Conservation (phyloP, 352 stramenopile species). For the Phytophthora sansomeana region DNA sequence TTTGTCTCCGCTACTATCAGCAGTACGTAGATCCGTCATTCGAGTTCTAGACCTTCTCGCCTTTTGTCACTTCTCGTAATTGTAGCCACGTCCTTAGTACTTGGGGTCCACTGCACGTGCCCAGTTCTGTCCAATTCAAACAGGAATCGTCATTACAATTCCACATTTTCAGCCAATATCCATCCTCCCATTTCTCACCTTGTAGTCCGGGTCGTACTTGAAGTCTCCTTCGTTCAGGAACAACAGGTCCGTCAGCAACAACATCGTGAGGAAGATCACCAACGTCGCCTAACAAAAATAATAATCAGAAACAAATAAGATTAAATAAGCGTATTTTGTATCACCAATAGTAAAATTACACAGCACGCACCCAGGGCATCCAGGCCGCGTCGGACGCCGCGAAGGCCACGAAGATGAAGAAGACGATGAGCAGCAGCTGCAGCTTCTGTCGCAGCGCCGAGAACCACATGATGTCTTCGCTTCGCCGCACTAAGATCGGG, state of each 20-base stretch:
- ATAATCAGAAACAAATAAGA: conserved; percentile 1
- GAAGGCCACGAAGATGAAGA: conserved; percentile 88
- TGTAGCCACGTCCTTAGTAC: conserved; percentile 49
- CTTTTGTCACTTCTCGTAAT: not conserved
- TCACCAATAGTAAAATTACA: not conserved
- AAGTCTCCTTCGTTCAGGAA: conserved; percentile 82
- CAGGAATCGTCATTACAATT: conserved; percentile 18
- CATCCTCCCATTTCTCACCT: conserved; percentile 43
- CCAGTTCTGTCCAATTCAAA: conserved; percentile 62
- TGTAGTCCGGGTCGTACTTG: conserved; percentile 88
- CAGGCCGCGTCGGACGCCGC: conserved; percentile 73
- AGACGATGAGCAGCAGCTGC: conserved; percentile 81
- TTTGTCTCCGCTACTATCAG: not conserved
- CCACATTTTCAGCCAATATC: too few species aligned
- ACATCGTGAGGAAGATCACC: conserved; percentile 78
- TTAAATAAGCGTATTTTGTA: not conserved
- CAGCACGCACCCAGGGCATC: conserved; percentile 81
- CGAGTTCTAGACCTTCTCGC: not conserved
- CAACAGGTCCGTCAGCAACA: conserved; percentile 75
- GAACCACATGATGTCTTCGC: conserved; percentile 72
- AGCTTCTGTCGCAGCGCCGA: conserved; percentile 79
- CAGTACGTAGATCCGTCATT: not conserved
- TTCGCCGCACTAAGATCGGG: conserved; percentile 31
- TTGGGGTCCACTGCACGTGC: conserved; percentile 78
- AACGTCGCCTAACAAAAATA: conserved; percentile 60